phyloP scores from a whole-genome alignment of 202 grass and related monocot species.

The Zoysia matrella region DNA sequence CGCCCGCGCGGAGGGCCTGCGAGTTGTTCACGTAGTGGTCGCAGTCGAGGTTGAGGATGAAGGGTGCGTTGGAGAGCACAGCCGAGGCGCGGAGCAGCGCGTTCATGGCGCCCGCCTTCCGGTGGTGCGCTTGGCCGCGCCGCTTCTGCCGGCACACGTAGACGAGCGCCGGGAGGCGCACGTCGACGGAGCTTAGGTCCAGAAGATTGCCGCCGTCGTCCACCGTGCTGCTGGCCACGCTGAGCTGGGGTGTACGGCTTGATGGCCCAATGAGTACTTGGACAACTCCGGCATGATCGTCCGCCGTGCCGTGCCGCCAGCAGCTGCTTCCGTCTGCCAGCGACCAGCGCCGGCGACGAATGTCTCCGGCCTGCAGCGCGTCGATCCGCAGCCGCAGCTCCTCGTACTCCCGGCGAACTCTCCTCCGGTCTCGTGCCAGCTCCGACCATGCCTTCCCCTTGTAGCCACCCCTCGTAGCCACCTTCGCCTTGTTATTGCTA shows the following conservation, averaged over 20 bases:
- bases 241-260: background rate
- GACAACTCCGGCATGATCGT: slow-evolving; percentile 58
- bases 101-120: slow-evolving; percentile 50
- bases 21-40: slow-evolving; percentile 56
- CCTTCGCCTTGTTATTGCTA: slow-evolving; percentile 29
- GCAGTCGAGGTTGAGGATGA: slow-evolving; percentile 50
- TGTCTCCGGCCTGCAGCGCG: slow-evolving; percentile 22
- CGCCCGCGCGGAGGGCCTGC: slow-evolving; percentile 32
- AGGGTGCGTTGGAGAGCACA: slow-evolving; percentile 48
- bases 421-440: slow-evolving; percentile 49
- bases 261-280: slow-evolving; percentile 25
- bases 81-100: slow-evolving; percentile 44
- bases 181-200: slow-evolving; percentile 28
- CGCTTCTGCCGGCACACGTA: slow-evolving; percentile 55
- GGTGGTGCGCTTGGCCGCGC: slow-evolving; percentile 10
- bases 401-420: slow-evolving; percentile 65
- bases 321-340: background rate
- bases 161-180: slow-evolving; percentile 14
- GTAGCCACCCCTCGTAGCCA: slow-evolving; percentile 9
- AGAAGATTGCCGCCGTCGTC: background rate
- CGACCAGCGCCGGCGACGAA: background rate
- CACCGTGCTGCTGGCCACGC: background rate
- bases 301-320: background rate
- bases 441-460: slow-evolving; percentile 46
- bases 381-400: slow-evolving; percentile 54